A percentile compares a stretch with the other conserved stretches of the same genome.
Conservation (phyloP, 1,284 basidiomycete species). For the Ceratobasidium sp. region DNA sequence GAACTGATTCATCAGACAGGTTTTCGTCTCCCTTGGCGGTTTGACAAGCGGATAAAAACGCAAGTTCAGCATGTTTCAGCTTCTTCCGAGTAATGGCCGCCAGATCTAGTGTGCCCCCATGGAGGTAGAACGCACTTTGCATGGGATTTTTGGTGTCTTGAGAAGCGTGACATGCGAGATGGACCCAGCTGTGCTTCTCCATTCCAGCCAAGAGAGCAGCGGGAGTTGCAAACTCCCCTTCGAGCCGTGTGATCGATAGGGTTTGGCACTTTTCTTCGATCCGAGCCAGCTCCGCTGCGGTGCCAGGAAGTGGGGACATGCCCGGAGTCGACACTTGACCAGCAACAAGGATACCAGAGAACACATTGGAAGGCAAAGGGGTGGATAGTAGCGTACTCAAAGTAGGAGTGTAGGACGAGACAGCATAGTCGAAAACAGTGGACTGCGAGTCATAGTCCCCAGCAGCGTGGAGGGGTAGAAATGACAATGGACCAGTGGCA, state of each 20-base stretch:
- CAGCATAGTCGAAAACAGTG: not conserved
- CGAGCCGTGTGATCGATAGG: not conserved
- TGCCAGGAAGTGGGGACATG: not conserved
- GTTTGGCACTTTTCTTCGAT: not conserved
- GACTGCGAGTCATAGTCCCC: not conserved
- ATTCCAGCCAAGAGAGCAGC: not conserved
- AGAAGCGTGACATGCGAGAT: conserved; percentile 31
- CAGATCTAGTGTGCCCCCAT: conserved; percentile 1
- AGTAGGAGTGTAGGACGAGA: conserved; percentile 10
- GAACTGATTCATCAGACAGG: too few relatives aligned
- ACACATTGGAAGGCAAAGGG: not conserved
- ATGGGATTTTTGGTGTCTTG: conserved; percentile 13
- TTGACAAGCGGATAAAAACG: too few relatives aligned
- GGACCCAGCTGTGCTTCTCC: conserved; percentile 4
- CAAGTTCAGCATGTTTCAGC: too few relatives aligned
- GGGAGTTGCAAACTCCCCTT: not conserved
- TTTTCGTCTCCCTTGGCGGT: too few relatives aligned
- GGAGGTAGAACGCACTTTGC: conserved; percentile 10
- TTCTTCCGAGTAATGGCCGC: conserved; percentile 16
- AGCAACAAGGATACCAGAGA: conserved; percentile 5
- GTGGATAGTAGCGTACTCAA: not conserved
- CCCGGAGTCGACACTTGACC: not conserved
- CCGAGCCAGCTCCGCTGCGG: not conserved
- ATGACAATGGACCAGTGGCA: not conserved
- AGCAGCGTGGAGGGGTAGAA: conserved; percentile 14